Percentiles rank a stretch among this genome's conserved stretches.
These are phyloP conservation scores for Miscanthus sacchariflorus DNA, from an alignment of 202 grass and related monocot species.

Conservation along the genomic window DNA sequence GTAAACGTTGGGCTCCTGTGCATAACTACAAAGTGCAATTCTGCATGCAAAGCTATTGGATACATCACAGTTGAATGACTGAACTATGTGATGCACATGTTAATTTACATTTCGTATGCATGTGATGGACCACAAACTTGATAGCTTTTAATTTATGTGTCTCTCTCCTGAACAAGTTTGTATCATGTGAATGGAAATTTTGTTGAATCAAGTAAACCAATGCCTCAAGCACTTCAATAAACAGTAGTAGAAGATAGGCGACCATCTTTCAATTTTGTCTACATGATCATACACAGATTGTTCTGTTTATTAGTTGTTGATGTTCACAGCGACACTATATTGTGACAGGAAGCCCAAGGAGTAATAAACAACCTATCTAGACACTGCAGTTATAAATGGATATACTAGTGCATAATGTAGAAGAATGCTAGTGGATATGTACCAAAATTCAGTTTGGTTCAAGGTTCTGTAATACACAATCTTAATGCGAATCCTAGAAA, in stretches of 20 bases:
- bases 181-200: background rate
- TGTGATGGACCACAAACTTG: background rate
- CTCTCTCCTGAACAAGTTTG: background rate
- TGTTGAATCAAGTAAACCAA: background rate
- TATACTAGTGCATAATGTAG: background rate
- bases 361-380: background rate
- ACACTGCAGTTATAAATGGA: background rate
- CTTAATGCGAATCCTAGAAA: background rate
- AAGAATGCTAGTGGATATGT: background rate
- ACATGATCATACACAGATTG: background rate
- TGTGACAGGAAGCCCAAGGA: background rate
- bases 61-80: conserved; percentile 21
- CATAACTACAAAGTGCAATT: conserved; percentile 32
- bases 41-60: conserved; percentile 28
- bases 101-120: background rate
- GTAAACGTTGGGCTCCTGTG: conserved; percentile 47
- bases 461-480: background rate
- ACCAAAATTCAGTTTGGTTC: background rate
- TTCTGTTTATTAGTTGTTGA: background rate
- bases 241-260: background rate
- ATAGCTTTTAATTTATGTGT: background rate
- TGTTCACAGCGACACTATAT: background rate
- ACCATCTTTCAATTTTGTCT: background rate
- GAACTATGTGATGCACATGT: background rate
- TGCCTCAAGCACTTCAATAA: background rate